Evolutionary conservation across 495 filamentous ascomycete species (phyloP), one percentile per base, ranked within the genome.

Genomic region (Hypoxylon rickii): DNA sequence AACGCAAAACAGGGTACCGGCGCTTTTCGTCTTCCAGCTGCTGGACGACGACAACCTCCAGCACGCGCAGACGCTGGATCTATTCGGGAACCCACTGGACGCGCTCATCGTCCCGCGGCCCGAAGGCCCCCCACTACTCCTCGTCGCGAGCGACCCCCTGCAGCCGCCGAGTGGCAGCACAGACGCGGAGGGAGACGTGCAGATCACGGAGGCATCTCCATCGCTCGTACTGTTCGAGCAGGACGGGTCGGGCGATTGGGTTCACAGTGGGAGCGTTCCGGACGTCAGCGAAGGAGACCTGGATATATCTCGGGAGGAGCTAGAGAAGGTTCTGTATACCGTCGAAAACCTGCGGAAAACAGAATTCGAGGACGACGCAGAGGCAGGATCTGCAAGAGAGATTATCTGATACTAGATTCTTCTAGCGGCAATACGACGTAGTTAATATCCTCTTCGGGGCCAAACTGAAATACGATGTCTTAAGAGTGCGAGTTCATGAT

Each of bases 321-420:
- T 87, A 18, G 73, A 78, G 10, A 82, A 84, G 39, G 70, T 85
- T 0, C 55, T 96, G 45, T 96, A 96, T 70, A 76, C 76, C 2
- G 71, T 90, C 40, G 86, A 84, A 41, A 86, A 84, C 51, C 74
- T 96, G 43, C 79, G 92, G 43, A 97, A 95, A 76, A 80, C 77
- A 13, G 79, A 75, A 12, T 68, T 66, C n/a, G 78, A 78, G 26
- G 78, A 75, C 6, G 57, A 60, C 2, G 53, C 19, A 4, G 34
- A 70, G 65, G 41, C 66, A 70, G 34, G 58, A 54, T 20, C 31
- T 31, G 36, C 31, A 50, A 20, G 21, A 1, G 24, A 34, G 42
- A 10, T 15, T 33, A 10, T 29, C n/a, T n/a, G n/a, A 4, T 29
- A 29, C 10, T 4, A 29, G 24, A 10, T 29, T 10, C 10, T 29